Percentiles rank a stretch among this genome's conserved stretches.
Evolutionary conservation across 169 alveolate genomes (phyloP).

Genomic region (Plasmodium relictum): DNA sequence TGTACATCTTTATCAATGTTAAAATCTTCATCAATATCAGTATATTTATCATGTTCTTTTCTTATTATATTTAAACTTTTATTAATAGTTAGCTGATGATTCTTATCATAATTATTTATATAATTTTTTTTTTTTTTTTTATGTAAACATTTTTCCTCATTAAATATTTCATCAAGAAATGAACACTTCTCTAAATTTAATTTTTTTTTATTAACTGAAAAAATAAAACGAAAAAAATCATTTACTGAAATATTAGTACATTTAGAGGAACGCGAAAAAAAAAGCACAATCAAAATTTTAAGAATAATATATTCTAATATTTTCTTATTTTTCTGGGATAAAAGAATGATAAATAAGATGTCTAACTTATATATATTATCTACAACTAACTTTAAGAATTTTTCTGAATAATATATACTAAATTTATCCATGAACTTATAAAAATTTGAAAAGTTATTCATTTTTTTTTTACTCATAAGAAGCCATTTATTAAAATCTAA

Average conservation of each 20-base stretch:
- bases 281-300: slow-evolving; percentile 11
- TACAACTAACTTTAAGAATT: slow-evolving; percentile 2
- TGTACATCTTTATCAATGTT: neutral
- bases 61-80: neutral
- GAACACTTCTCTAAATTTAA: neutral
- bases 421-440: slow-evolving; percentile 21
- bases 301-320: neutral
- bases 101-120: neutral
- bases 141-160: neutral
- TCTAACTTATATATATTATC: slow-evolving; percentile 27
- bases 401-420: slow-evolving; percentile 7
- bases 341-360: slow-evolving; percentile 4
- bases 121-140: neutral
- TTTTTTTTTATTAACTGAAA: neutral
- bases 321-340: neutral
- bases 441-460: slow-evolving; percentile 27
- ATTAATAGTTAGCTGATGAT: neutral
- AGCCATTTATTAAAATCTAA: slow-evolving; percentile 21
- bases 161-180: neutral
- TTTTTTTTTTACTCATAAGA: slow-evolving; percentile 7
- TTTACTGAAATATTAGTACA: neutral
- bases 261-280: neutral
- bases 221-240: neutral
- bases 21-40: neutral
- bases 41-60: neutral